Conservation (phyloP, 2,329 filamentous ascomycete genomes). For the Rhynchosporium secalis region DNA sequence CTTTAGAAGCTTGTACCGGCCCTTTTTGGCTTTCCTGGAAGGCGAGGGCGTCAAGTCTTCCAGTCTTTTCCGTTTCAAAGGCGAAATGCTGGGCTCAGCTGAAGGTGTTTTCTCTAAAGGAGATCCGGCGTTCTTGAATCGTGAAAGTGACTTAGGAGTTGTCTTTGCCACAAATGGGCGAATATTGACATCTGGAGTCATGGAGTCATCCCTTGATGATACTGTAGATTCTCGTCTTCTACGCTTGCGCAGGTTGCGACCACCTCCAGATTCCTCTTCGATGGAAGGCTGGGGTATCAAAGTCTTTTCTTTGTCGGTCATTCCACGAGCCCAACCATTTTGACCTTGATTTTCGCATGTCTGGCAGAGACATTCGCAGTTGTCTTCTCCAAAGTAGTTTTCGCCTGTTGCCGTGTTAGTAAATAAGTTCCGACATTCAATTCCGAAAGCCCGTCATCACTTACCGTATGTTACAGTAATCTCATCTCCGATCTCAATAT, state of each 20-base stretch:
- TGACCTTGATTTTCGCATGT: conserved; percentile 74
- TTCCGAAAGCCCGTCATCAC: not conserved
- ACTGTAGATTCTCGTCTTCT: conserved; percentile 49
- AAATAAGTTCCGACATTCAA: not conserved
- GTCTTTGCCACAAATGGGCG: conserved; percentile 36
- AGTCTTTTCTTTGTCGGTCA: conserved; percentile 43
- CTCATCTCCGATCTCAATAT: conserved; percentile 86
- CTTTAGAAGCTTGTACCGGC: conserved; percentile 15
- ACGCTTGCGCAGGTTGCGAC: conserved; percentile 51
- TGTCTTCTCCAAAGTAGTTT: conserved; percentile 92
- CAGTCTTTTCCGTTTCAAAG: conserved; percentile 33
- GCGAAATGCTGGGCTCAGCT: conserved; percentile 22
- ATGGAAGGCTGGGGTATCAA: conserved; percentile 36
- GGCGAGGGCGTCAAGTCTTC: conserved; percentile 17
- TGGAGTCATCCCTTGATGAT: conserved; percentile 57
- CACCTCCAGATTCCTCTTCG: conserved; percentile 31
- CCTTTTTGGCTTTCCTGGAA: conserved; percentile 19
- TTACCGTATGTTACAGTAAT: conserved; percentile 87
- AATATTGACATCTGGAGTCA: conserved; percentile 52
- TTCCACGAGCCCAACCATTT: conserved; percentile 76
- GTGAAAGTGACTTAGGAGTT: conserved; percentile 32
- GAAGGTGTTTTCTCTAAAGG: conserved; percentile 29
- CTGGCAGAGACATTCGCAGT: conserved; percentile 89
- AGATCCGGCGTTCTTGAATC: conserved; percentile 32
- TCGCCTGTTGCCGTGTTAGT: conserved; percentile 52